These are phyloP conservation scores for Leptographium flavum DNA, from an alignment of 2,329 filamentous ascomycete species.

Conservation along the genomic window DNA sequence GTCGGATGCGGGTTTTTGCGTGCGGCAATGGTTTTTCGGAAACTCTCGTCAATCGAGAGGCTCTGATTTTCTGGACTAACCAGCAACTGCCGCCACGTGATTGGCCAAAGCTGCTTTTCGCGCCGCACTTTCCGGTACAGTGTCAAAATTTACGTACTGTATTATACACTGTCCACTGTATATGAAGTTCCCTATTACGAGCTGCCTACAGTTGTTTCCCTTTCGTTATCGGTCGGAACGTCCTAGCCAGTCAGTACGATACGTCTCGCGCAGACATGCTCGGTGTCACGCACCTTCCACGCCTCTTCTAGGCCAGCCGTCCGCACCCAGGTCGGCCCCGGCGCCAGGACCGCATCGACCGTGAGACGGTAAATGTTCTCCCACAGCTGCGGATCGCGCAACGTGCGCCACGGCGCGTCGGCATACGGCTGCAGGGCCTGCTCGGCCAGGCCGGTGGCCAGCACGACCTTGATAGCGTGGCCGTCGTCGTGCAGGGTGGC, in stretches of 20 bases:
- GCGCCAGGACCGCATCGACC: slow-evolving; percentile 44
- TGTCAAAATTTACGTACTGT: no score
- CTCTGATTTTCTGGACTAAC: slow-evolving; percentile 7
- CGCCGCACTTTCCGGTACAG: neutral
- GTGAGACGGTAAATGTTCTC: slow-evolving; percentile 44
- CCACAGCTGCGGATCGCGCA: slow-evolving; percentile 46
- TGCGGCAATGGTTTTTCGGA: slow-evolving; percentile 11
- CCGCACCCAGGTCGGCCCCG: slow-evolving; percentile 42
- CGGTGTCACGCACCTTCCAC: slow-evolving; percentile 30
- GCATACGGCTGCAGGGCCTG: slow-evolving; percentile 26
- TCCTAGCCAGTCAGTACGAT: neutral
- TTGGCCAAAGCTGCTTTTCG: slow-evolving; percentile 19
- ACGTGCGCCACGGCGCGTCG: slow-evolving; percentile 30
- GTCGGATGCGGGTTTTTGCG: slow-evolving; percentile 10
- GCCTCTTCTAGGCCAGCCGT: slow-evolving; percentile 49
- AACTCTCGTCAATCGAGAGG: slow-evolving; percentile 13
- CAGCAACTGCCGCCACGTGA: slow-evolving; percentile 15
- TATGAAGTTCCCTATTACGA: no score
- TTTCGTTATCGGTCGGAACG: no score
- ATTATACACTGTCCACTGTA: no score
- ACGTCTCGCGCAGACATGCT: neutral
- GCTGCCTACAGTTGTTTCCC: no score
- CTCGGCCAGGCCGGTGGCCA: slow-evolving; percentile 51
- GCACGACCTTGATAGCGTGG: slow-evolving; percentile 61
- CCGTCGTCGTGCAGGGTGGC: slow-evolving; percentile 53